These are phyloP conservation scores for Aspergillus awamori DNA, from an alignment of 2,329 filamentous ascomycete genomes.

Conservation along the genomic window DNA sequence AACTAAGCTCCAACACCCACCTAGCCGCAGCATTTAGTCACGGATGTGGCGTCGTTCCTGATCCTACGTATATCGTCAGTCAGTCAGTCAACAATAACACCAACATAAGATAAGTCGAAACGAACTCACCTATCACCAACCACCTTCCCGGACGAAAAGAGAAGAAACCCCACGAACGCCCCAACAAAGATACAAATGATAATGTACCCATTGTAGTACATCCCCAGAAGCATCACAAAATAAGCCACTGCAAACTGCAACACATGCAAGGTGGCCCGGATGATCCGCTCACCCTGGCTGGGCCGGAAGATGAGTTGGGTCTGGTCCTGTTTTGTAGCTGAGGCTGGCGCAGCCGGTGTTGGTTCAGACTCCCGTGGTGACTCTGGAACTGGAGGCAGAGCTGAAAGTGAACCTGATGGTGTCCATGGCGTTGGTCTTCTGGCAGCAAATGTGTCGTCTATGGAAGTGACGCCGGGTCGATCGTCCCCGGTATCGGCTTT, in stretches of 20 bases:
- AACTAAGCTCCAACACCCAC: not conserved
- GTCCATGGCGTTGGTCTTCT: not conserved
- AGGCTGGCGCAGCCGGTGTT: not conserved
- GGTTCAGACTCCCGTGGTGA: not conserved
- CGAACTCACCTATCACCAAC: constrained; percentile 24
- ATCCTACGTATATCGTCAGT: not conserved
- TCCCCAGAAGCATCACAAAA: constrained; percentile 71
- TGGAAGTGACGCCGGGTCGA: not conserved
- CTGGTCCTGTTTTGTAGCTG: not conserved
- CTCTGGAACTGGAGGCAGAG: not conserved
- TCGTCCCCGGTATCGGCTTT: constrained; percentile 19
- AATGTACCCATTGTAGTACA: constrained; percentile 72
- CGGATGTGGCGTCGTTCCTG: constrained; percentile 26
- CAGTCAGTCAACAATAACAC: no score
- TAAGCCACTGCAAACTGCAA: constrained; percentile 75
- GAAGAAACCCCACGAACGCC: constrained; percentile 69
- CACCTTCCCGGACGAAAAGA: constrained; percentile 69
- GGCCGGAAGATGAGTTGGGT: constrained; percentile 52
- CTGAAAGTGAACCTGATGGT: not conserved
- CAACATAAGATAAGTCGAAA: not conserved
- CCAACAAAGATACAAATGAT: constrained; percentile 82
- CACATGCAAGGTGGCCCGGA: constrained; percentile 69
- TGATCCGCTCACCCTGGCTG: constrained; percentile 64
- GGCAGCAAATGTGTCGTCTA: no score
- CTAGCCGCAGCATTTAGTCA: constrained; percentile 31